Percentiles rank a stretch among this genome's conserved stretches.
These are phyloP conservation scores for Beauveria sp. DNA, from an alignment of 2,329 filamentous ascomycete species.

Conservation along the genomic window DNA sequence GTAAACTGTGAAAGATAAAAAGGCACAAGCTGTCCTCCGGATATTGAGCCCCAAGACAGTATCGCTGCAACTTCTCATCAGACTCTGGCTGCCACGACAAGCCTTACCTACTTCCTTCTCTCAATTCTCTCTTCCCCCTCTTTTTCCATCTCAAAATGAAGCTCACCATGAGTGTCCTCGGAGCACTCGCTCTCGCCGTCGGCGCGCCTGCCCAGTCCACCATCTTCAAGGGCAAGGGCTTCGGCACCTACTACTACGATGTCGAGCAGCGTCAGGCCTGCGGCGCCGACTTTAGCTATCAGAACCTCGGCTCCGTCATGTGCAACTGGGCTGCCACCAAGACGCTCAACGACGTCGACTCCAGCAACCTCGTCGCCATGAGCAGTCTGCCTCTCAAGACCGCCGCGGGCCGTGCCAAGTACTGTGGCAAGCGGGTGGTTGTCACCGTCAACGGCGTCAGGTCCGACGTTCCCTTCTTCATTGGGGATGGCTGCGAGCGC, in stretches of 20 bases:
- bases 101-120: background rate
- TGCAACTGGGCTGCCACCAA: slow-evolving; percentile 1
- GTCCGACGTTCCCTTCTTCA: slow-evolving; percentile 11
- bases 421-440: slow-evolving; percentile 15
- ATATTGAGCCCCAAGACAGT: too few species aligned
- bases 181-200: slow-evolving; percentile 1
- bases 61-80: too few species aligned
- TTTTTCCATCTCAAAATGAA: background rate
- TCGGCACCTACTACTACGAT: slow-evolving; percentile 11
- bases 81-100: background rate
- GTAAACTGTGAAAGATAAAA: background rate
- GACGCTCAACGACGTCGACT: slow-evolving; percentile 11
- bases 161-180: background rate
- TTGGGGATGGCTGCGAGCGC: slow-evolving; percentile 14
- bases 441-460: slow-evolving; percentile 14
- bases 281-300: slow-evolving; percentile 1
- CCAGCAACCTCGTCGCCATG: slow-evolving; percentile 16
- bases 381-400: slow-evolving; percentile 13
- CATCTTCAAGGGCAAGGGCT: slow-evolving; percentile 6
- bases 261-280: slow-evolving; percentile 1
- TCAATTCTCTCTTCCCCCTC: background rate
- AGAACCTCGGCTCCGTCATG: slow-evolving; percentile 8
- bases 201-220: background rate
- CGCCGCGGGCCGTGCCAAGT: slow-evolving; percentile 10
- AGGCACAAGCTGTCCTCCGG: too few species aligned